Conservation (phyloP, 129 eudicot species). For the Chrysanthemum seticuspe region DNA sequence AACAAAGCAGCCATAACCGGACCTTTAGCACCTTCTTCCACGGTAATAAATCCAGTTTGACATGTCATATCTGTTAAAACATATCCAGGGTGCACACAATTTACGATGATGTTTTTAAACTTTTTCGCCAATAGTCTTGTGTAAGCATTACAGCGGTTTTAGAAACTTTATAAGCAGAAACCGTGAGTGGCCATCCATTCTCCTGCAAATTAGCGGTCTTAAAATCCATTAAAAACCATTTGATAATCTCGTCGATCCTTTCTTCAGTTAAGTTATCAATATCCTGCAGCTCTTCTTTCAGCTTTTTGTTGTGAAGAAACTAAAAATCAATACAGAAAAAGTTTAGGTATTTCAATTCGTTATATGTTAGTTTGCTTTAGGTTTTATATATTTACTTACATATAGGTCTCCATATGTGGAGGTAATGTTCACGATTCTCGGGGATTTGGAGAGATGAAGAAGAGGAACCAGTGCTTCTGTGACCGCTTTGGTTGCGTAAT, state of each 20-base stretch:
- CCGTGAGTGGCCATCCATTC: conserved; percentile 17
- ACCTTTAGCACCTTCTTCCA: conserved; percentile 20
- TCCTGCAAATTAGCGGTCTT: not conserved
- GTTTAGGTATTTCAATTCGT: too few relatives aligned
- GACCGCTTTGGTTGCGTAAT: too few relatives aligned
- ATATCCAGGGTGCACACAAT: conserved; percentile 1
- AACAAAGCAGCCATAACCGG: conserved; percentile 17
- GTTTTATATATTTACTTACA: too few relatives aligned
- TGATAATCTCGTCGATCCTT: conserved; percentile 6
- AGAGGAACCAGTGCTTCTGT: too few relatives aligned
- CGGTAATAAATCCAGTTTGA: not conserved
- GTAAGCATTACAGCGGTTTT: conserved; percentile 11
- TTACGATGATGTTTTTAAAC: not conserved
- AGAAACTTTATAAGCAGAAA: conserved; percentile 10
- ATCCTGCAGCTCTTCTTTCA: not conserved
- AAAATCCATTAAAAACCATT: conserved; percentile 14
- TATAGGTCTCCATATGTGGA: too few relatives aligned
- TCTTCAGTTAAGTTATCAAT: conserved; percentile 3
- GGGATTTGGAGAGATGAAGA: too few relatives aligned
- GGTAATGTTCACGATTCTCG: too few relatives aligned
- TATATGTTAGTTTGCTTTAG: too few relatives aligned
- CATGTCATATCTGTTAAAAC: conserved; percentile 1
- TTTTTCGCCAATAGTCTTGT: conserved; percentile 18
- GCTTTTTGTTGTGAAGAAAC: too few relatives aligned
- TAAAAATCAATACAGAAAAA: too few relatives aligned